Base-by-base conservation (phyloP, 176 grass and related monocot genomes). In the Avena insularis region DNA sequence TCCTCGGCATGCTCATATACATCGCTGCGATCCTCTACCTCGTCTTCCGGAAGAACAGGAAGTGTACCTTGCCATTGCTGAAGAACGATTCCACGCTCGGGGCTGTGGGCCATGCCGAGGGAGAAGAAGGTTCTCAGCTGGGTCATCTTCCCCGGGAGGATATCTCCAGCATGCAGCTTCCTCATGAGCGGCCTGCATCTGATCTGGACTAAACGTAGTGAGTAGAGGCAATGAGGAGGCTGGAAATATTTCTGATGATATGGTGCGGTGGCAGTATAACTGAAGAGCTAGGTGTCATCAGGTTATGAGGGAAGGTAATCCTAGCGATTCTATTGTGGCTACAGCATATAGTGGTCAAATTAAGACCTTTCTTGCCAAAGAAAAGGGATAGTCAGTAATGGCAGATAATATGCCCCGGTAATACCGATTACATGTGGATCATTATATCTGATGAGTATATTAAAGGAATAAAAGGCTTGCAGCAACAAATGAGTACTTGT, bases 141-240 rank as follows among this genome's bases (percentile, higher is more conserved):
- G 86, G 88, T 49, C 88, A 92, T 89, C 89, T 96, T 38, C 96
- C 91, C 33, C 84, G 96, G 15, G 93, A 98, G 87, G 96, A 98
- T 78, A 98, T 98, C 59, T 89, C 92, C 46, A 98, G 90, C 88
- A 96, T 98, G 96, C 96, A 96, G 77, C 92, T 98, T 64, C 96
- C 96, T 15, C 85, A 94, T 66, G 69, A 79, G 55, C 85, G 73
- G 68, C 27, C 68, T 43, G 59, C 81, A 17, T 72, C 81, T 87
- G 92, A 94, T 81, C 64, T 94, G 4, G 92, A 91, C 69, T 98
- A 69, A 68, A 85, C 16, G 59, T 71, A 13, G 45, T 47, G 1
- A 47, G 17, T 69, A 77, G 48, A 11, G 35, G 43, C 21, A 51
- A 4, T 35, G 60, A 88, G 49, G 69, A 87, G 79, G 58, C 10